Evolutionary conservation across 176 grass and related monocot species (phyloP), one percentile per base, ranked within the genome.

Genomic region (Rhynchospora pubera): DNA sequence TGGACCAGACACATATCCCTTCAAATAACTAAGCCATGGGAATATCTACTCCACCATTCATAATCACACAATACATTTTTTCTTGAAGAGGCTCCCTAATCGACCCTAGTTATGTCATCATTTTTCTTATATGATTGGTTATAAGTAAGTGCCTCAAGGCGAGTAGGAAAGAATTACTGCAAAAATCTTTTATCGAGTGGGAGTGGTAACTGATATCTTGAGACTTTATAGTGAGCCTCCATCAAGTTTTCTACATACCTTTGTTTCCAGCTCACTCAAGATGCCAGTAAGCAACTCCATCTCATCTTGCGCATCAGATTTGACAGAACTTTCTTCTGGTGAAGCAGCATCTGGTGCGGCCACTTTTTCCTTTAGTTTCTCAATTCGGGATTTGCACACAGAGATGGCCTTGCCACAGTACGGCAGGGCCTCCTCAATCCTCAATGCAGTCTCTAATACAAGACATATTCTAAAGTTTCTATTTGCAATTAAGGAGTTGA

Each of bases 381-480:
- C 47, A 78, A 95, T 83, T 43, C 87, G 90, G 46, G 97, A 96
- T 85, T 99, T 99, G 64, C 93, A 91, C 32, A 91, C 78, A 43
- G 89, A 90, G 32, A 99, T 83, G 16, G 93, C 93, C 83, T 89
- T 96, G 79, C 75, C 84, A 77, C 97, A 95, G 57, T 99, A 99
- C 42, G 97, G 87, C 21, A 96, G 85, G 0, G 97, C 93, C 57
- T 99, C 93, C 59, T 58, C 69, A 84, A 89, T 87, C 73, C 89
- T 99, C 15, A 59, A 88, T 0, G 53, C 93, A 83, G 93, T 47
- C 82, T 96, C 93, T 24, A 87, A 71, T 23, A 95, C 93, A 79
- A 99, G 91, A 91, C 91, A 87, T 79, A 99, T 85, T 78, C 93
- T 90, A 79, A 99, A 99, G 79, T 99, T 95, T 87, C 93, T 93